phyloP scores from a whole-genome alignment of 257 asterid species.

The Capsicum pubescens region DNA sequence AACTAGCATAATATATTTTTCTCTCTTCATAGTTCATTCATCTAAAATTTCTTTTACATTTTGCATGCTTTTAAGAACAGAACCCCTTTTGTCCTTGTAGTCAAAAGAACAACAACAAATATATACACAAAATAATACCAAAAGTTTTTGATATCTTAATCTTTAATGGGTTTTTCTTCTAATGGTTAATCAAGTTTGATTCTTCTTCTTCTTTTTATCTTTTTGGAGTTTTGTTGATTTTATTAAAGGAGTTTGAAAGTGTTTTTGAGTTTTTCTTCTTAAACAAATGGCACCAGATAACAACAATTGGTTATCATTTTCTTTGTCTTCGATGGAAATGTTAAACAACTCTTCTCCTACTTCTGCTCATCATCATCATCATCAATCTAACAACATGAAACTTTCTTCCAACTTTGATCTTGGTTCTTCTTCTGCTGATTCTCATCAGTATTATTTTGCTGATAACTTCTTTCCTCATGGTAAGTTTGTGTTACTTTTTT shows the following conservation, averaged over 20 bases:
- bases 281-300: constrained; percentile 70
- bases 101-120: neutral
- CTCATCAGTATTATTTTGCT: constrained; percentile 67
- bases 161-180: neutral
- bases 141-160: neutral
- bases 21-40: too few species aligned
- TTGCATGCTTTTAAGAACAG: constrained; percentile 22
- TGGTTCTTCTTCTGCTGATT: constrained; percentile 41
- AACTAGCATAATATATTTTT: too few species aligned
- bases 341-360: constrained; percentile 45
- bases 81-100: constrained; percentile 14
- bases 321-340: constrained; percentile 82
- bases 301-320: constrained; percentile 85
- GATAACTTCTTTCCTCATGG: constrained; percentile 77
- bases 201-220: neutral
- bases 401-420: constrained; percentile 37
- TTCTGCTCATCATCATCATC: constrained; percentile 28
- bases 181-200: neutral
- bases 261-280: neutral
- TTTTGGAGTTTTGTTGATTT: neutral
- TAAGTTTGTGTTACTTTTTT: constrained; percentile 6
- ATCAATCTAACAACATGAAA: constrained; percentile 41
- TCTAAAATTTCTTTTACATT: neutral
- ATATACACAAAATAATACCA: neutral
- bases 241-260: neutral